Evolutionary conservation across 495 filamentous ascomycete genomes (phyloP).

Genomic region (Parachaetomium inaequale): DNA sequence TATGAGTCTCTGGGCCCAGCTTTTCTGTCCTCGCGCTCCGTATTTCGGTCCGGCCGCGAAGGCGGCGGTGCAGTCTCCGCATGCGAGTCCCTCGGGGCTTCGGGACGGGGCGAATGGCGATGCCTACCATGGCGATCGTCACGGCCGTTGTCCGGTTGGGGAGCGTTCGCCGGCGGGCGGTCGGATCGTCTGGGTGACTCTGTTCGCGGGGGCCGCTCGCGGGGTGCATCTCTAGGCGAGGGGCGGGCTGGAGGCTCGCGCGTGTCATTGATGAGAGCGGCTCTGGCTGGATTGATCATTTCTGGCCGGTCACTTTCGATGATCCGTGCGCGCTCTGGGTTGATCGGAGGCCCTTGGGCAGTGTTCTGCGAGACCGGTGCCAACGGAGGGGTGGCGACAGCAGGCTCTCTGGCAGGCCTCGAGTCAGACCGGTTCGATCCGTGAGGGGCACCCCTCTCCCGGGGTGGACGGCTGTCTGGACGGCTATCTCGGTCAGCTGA

Average conservation of each 20-base stretch:
- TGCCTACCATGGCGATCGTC: slow-evolving; percentile 45
- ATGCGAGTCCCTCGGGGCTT: slow-evolving; percentile 36
- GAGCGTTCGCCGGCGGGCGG: slow-evolving; percentile 32
- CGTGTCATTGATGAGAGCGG: slow-evolving; percentile 48
- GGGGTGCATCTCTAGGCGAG: slow-evolving; percentile 40
- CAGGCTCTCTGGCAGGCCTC: slow-evolving; percentile 33
- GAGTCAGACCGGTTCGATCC: slow-evolving; percentile 33
- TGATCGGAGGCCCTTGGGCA: slow-evolving; percentile 39
- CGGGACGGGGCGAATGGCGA: slow-evolving; percentile 41
- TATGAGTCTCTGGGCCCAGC: slow-evolving; percentile 36
- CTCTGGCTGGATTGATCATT: slow-evolving; percentile 54
- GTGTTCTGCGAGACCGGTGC: slow-evolving; percentile 33
- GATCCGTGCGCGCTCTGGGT: slow-evolving; percentile 43
- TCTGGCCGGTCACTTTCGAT: slow-evolving; percentile 40
- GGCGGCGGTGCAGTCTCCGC: slow-evolving; percentile 25
- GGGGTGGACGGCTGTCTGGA: slow-evolving; percentile 31
- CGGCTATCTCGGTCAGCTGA: slow-evolving; percentile 38
- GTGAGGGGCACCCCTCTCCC: slow-evolving; percentile 32
- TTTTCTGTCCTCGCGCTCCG: slow-evolving; percentile 35
- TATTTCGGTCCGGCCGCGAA: slow-evolving; percentile 33
- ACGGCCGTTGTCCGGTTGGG: slow-evolving; percentile 37
- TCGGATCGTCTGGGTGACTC: slow-evolving; percentile 52
- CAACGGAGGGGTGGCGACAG: slow-evolving; percentile 28
- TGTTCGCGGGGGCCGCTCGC: slow-evolving; percentile 40
- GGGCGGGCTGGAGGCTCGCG: slow-evolving; percentile 36